Conservation (phyloP, 2,329 filamentous ascomycete species). For the Colletotrichum tofieldiae region DNA sequence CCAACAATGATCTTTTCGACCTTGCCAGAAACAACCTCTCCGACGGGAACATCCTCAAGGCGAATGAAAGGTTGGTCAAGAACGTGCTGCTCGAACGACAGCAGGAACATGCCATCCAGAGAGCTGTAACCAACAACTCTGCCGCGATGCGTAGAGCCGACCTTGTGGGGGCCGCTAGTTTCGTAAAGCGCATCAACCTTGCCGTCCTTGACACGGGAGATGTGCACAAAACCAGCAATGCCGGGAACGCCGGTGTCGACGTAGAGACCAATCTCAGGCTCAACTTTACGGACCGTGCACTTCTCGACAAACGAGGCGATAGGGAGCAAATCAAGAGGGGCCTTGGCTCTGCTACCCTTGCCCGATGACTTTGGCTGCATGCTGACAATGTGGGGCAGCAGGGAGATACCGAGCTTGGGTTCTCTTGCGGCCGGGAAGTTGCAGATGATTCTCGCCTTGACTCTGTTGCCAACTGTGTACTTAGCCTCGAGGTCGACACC, state of each 20-base stretch:
- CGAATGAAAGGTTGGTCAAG: constrained; percentile 91
- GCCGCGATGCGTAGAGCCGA: constrained; percentile 84
- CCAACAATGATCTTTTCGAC: constrained; percentile 89
- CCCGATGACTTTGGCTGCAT: constrained; percentile 66
- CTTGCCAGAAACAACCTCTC: constrained; percentile 84
- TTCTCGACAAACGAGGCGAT: constrained; percentile 84
- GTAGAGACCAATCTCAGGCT: constrained; percentile 86
- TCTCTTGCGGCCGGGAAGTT: constrained; percentile 85
- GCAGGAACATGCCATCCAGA: constrained; percentile 86
- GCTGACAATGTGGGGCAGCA: constrained; percentile 86
- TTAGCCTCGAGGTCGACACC: constrained; percentile 81
- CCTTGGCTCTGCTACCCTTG: constrained; percentile 59
- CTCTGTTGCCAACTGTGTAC: constrained; percentile 87
- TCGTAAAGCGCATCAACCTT: constrained; percentile 89
- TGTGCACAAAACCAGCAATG: constrained; percentile 91
- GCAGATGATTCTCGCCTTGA: constrained; percentile 90
- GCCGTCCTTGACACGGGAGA: constrained; percentile 91
- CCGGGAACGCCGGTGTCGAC: constrained; percentile 76
- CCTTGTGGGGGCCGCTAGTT: constrained; percentile 82
- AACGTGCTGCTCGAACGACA: constrained; percentile 87
- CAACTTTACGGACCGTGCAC: constrained; percentile 85
- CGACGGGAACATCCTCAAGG: constrained; percentile 90
- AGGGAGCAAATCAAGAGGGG: constrained; percentile 73
- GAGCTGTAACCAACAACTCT: constrained; percentile 90
- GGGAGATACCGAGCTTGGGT: constrained; percentile 88